Evolutionary conservation across 1,139 yeast species (phyloP).

Genomic region (Protomyces gravidus): DNA sequence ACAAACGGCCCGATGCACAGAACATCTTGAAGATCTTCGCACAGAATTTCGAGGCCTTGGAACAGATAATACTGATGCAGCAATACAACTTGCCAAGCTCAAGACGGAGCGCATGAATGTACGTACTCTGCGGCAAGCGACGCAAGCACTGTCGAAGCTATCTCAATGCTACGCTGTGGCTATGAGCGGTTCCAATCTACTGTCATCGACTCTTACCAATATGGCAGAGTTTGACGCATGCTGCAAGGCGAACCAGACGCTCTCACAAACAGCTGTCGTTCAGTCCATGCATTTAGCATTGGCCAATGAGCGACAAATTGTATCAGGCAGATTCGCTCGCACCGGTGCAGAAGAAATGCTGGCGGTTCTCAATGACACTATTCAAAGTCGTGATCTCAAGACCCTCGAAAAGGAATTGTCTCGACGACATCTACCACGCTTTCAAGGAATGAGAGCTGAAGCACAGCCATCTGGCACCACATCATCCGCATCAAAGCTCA

Average conservation of each 20-base stretch:
- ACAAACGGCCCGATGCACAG: conserved; percentile 54
- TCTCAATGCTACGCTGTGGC: not conserved
- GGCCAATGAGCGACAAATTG: not conserved
- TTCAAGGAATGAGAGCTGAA: not conserved
- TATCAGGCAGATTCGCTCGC: not conserved
- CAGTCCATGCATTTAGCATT: not conserved
- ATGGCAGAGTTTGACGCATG: not conserved
- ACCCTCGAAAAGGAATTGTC: not conserved
- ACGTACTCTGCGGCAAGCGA: conserved; percentile 57
- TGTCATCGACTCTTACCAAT: not conserved
- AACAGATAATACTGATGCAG: conserved; percentile 50
- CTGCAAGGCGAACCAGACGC: not conserved
- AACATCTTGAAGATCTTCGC: conserved; percentile 49
- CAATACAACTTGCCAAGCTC: conserved; percentile 52
- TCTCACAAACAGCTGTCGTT: not conserved
- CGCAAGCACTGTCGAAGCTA: conserved; percentile 51
- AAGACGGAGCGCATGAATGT: conserved; percentile 58
- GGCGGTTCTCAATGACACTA: not conserved
- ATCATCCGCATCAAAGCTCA: too few species aligned
- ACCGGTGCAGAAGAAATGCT: not conserved
- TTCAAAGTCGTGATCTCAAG: not conserved
- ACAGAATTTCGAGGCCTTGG: conserved; percentile 45
- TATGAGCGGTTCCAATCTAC: not conserved
- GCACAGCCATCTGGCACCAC: not conserved
- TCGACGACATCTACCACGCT: conserved; percentile 5